These are phyloP conservation scores for Xylaria curta DNA, from an alignment of 495 filamentous ascomycete genomes.

Conservation along the genomic window DNA sequence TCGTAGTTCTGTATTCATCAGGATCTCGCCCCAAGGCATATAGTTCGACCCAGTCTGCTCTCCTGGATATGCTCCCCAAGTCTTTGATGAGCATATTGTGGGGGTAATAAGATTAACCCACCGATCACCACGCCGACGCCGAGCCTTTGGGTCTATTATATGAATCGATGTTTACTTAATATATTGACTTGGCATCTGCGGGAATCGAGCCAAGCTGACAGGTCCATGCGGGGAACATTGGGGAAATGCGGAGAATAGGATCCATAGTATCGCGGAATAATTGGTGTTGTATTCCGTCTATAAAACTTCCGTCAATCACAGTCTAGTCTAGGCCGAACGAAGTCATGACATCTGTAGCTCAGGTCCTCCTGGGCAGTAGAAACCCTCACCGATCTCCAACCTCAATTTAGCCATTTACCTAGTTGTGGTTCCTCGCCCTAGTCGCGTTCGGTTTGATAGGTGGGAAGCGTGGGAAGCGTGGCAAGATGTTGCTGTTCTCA, in stretches of 20 bases:
- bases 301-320: constrained; percentile 29
- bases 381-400: neutral
- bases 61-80: neutral
- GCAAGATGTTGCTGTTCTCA: neutral
- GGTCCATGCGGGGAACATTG: constrained; percentile 4
- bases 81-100: neutral
- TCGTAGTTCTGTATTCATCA: neutral
- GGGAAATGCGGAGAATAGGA: constrained; percentile 22
- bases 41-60: too few relatives aligned
- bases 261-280: constrained; percentile 15
- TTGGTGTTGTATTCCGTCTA: neutral
- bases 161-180: neutral
- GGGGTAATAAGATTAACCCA: neutral
- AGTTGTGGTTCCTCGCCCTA: neutral
- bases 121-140: neutral
- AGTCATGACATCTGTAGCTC: neutral
- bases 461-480: constrained; percentile 19
- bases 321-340: neutral
- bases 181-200: neutral
- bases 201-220: neutral
- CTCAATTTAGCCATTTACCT: constrained; percentile 14
- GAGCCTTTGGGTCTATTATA: neutral
- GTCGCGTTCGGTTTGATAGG: constrained; percentile 13
- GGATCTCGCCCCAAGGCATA: neutral
- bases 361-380: neutral